Percentiles rank a stretch among this genome's conserved stretches.
These are phyloP conservation scores for Arabis alpina DNA, from an alignment of 345 rosid species.

Conservation along the genomic window DNA sequence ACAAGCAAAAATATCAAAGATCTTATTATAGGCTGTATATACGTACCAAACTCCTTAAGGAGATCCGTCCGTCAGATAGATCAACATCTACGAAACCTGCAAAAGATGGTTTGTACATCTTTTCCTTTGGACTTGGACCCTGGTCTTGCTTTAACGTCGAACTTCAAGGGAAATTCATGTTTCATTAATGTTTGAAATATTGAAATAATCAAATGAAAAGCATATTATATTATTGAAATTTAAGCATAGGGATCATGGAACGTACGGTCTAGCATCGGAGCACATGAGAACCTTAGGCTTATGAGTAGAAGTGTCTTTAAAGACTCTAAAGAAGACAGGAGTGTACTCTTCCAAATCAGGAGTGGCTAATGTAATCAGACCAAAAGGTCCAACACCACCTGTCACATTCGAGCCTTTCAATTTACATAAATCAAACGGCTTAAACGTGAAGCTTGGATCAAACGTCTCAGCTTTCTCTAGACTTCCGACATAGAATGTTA, in stretches of 20 bases:
- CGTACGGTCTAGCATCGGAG: conserved; percentile 78
- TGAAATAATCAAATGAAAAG: neutral
- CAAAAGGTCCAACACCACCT: conserved; percentile 91
- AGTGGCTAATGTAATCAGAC: conserved; percentile 75
- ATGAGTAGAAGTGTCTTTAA: conserved; percentile 41
- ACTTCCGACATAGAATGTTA: conserved; percentile 56
- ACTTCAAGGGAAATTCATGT: conserved; percentile 30
- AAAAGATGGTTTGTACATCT: conserved; percentile 66
- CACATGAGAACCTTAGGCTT: conserved; percentile 71
- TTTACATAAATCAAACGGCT: conserved; percentile 62
- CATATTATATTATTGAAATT: neutral
- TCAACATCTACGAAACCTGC: conserved; percentile 82
- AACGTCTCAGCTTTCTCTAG: conserved; percentile 64
- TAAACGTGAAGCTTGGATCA: conserved; percentile 50
- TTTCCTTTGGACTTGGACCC: conserved; percentile 20
- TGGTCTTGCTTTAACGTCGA: conserved; percentile 48
- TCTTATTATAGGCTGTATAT: neutral
- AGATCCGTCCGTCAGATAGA: conserved; percentile 55
- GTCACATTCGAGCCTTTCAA: conserved; percentile 49
- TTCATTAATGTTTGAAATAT: neutral
- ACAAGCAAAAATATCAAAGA: neutral
- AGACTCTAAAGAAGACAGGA: conserved; percentile 82
- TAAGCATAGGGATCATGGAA: neutral
- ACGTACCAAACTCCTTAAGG: conserved; percentile 77
- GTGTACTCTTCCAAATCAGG: conserved; percentile 66